Conservation (phyloP, 2,329 filamentous ascomycete species). For the Penicillium sp. region DNA sequence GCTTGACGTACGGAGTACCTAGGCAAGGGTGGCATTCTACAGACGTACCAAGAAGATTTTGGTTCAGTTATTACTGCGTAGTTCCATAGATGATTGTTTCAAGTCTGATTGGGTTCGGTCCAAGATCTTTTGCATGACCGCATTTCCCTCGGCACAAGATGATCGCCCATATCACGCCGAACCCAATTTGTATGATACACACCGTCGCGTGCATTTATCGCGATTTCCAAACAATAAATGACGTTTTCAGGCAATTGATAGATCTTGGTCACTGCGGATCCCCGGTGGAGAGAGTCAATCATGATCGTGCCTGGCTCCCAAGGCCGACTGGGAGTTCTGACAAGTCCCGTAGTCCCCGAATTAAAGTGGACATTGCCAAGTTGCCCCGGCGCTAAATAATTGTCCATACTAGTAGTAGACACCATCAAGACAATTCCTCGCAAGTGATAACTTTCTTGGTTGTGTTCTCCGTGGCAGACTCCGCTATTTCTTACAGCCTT, state of each 20-base stretch:
- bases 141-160: neutral
- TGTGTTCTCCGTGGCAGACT: neutral
- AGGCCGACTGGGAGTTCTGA: slow-evolving; percentile 1
- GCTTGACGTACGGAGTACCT: too few species aligned
- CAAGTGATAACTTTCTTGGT: slow-evolving; percentile 3
- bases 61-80: too few species aligned
- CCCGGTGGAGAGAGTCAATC: slow-evolving; percentile 6
- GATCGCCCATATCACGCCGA: neutral
- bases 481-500: slow-evolving; percentile 5
- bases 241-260: neutral
- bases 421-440: neutral
- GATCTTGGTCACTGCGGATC: slow-evolving; percentile 5
- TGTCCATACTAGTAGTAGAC: neutral
- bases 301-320: neutral
- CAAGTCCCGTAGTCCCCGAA: neutral
- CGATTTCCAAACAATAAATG: slow-evolving; percentile 5
- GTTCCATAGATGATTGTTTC: too few species aligned
- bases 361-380: neutral
- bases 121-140: too few species aligned
- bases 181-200: neutral
- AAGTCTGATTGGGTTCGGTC: too few species aligned
- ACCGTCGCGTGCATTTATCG: neutral
- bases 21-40: neutral
- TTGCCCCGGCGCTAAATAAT: neutral
- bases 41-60: too few species aligned